phyloP scores from a whole-genome alignment of 2,329 filamentous ascomycete genomes.

The Colletotrichum camelliae region DNA sequence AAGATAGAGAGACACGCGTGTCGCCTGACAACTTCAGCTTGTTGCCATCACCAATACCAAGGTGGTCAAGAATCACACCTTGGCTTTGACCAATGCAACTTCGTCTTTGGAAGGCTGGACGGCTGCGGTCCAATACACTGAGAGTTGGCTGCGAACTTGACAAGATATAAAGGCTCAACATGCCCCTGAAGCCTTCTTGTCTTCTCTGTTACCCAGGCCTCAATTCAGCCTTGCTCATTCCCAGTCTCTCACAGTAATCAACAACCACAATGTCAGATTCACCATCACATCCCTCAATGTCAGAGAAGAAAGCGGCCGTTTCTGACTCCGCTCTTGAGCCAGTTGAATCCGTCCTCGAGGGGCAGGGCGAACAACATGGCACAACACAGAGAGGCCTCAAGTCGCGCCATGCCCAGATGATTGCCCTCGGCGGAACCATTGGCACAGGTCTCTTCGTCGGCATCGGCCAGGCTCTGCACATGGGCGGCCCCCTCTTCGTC shows the following conservation, averaged over 20 bases:
- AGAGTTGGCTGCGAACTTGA: rapidly evolving
- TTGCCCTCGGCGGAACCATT: conserved; percentile 52
- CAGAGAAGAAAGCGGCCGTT: rapidly evolving
- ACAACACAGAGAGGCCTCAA: conserved; percentile 32
- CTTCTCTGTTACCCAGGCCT: not conserved
- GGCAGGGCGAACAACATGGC: not conserved
- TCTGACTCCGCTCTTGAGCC: not conserved
- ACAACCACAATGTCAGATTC: not conserved
- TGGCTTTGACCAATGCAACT: not conserved
- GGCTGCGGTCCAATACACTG: rapidly evolving
- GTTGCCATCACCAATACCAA: not conserved
- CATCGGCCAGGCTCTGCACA: conserved; percentile 12
- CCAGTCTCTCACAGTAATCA: not conserved
- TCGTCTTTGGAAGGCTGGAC: rapidly evolving
- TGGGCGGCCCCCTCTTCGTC: conserved; percentile 41
- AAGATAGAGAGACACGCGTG: not conserved
- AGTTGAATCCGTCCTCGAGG: not conserved
- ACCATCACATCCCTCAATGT: not conserved
- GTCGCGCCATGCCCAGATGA: conserved; percentile 50
- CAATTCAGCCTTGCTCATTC: not conserved
- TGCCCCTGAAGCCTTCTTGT: not conserved
- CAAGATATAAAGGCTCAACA: not conserved
- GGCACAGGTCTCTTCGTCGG: conserved; percentile 51
- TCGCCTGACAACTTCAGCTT: not conserved
- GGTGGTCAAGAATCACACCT: not conserved